These are phyloP conservation scores for Eutrema salsugineum DNA, from an alignment of 441 rosid species.

Conservation along the genomic window DNA sequence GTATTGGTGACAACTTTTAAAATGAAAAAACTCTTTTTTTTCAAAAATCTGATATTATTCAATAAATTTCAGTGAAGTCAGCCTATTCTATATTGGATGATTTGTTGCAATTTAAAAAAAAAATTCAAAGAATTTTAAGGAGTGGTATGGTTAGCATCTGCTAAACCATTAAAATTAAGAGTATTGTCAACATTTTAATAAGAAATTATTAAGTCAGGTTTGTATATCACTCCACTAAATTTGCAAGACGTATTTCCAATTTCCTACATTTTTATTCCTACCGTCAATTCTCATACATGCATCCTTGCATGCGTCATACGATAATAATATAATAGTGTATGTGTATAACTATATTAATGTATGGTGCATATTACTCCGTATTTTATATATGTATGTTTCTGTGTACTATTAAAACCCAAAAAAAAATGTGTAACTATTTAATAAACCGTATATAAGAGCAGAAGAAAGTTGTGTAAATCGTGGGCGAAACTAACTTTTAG, in stretches of 20 bases:
- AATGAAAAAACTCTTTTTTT: no score
- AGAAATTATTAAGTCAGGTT: neutral
- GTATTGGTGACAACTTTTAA: no score
- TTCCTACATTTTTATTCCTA: neutral
- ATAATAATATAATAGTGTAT: neutral
- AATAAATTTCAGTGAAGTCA: neutral
- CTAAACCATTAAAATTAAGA: no score
- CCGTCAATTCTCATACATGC: neutral
- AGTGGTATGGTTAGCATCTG: no score
- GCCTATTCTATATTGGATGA: neutral
- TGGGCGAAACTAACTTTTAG: constrained; percentile 25
- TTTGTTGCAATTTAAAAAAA: no score
- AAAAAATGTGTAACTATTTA: neutral
- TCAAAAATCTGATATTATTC: no score
- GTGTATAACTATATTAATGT: no score
- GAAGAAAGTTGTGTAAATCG: constrained; percentile 40
- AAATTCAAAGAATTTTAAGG: no score
- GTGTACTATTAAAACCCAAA: neutral
- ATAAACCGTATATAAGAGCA: neutral
- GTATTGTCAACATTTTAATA: neutral
- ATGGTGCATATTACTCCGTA: no score
- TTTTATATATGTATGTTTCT: no score
- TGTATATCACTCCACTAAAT: neutral
- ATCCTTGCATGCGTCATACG: neutral
- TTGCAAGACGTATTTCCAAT: neutral